Percentiles rank a stretch among this genome's conserved stretches.
phyloP scores from a whole-genome alignment of 176 grass and related monocot genomes.

The Cocos nucifera region DNA sequence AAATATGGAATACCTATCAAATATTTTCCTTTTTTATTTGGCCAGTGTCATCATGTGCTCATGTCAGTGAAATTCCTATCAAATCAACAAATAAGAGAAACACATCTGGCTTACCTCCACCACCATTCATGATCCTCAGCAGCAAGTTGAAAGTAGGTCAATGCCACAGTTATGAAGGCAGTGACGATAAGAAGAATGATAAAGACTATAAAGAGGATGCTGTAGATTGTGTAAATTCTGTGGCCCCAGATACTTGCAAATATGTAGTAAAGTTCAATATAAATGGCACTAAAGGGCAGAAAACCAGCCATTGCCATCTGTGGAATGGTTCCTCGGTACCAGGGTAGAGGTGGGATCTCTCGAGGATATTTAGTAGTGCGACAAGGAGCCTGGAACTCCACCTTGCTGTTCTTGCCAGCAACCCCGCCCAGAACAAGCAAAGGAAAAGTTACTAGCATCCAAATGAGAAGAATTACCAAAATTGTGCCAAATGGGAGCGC shows the following conservation, averaged over 20 bases:
- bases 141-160: slow-evolving; percentile 15
- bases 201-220: slow-evolving; percentile 11
- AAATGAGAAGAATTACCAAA: slow-evolving; percentile 11
- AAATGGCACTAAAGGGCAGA: slow-evolving; percentile 12
- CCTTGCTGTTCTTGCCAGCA: slow-evolving; percentile 8
- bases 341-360: slow-evolving; percentile 7
- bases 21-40: too few species aligned
- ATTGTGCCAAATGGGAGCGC: slow-evolving; percentile 7
- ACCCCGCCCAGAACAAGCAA: slow-evolving; percentile 6
- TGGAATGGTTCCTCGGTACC: slow-evolving; percentile 8
- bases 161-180: slow-evolving; percentile 11
- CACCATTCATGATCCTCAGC: slow-evolving; percentile 12
- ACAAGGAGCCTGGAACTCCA: slow-evolving; percentile 9
- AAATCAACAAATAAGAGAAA: too few species aligned
- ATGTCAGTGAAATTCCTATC: too few species aligned
- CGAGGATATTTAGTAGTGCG: slow-evolving; percentile 10
- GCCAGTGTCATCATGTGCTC: too few species aligned
- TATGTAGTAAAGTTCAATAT: slow-evolving; percentile 14
- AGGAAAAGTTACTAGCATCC: slow-evolving; percentile 6
- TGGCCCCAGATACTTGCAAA: slow-evolving; percentile 14
- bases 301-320: slow-evolving; percentile 16
- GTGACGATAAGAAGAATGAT: slow-evolving; percentile 14
- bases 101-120: slow-evolving; percentile 6
- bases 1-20: too few species aligned
- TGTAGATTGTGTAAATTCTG: slow-evolving; percentile 13